These are phyloP conservation scores for Castanopsis chinensis DNA, from an alignment of 306 rosid species.

Conservation along the genomic window DNA sequence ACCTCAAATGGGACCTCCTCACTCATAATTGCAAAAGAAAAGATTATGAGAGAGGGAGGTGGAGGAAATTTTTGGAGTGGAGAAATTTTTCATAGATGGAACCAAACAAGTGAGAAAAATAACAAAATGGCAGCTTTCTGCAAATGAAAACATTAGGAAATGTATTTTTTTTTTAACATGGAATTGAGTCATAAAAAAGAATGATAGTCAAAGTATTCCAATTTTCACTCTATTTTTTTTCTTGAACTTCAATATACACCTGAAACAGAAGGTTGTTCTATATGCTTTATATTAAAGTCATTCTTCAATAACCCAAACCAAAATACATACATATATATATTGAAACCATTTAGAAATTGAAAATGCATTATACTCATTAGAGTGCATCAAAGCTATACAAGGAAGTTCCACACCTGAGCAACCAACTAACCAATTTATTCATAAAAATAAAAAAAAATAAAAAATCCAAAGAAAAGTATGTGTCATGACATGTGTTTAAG, in stretches of 20 bases:
- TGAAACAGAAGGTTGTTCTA: not conserved
- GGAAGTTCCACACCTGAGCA: not conserved
- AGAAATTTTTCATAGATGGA: no score
- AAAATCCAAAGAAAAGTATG: no score
- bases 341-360: not conserved
- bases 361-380: not conserved
- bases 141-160: not conserved
- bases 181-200: not conserved
- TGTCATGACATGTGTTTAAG: no score
- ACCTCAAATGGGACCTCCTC: no score
- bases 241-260: not conserved
- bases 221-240: not conserved
- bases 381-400: not conserved
- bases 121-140: no score
- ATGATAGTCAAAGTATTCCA: not conserved
- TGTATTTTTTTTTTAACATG: not conserved
- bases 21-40: no score
- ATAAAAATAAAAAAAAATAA: fast-evolving
- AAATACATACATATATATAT: not conserved
- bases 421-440: not conserved
- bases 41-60: no score
- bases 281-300: not conserved
- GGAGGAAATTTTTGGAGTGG: no score
- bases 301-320: not conserved
- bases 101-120: no score